Evolutionary conservation across 192 early-diverging fungal genomes (phyloP), one percentile per base, ranked within the genome.

Genomic region (Backusella macrospora): DNA sequence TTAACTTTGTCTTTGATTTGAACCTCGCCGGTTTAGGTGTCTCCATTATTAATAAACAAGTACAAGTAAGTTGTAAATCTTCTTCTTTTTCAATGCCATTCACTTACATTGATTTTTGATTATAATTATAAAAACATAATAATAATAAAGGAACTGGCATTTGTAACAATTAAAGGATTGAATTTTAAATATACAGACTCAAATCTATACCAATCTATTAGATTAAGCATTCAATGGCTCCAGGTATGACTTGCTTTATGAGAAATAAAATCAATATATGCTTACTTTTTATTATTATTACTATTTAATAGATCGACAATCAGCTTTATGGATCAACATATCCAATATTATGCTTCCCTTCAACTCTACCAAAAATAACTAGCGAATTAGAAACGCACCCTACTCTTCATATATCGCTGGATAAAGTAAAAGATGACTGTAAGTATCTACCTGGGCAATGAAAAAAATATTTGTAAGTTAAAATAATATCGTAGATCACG

Each of bases 341-440:
- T 65, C 93, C 93, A 0, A 96, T 96, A 40, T 85, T 96, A 14
- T 70, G 96, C 26, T 96, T 93, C 67, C 95, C 95, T n/a, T 91
- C 94, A 5, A 88, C 87, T 12, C 76, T 95, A 16, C 89, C 90
- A 6, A 90, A 91, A 52, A 81, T 40, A 12, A 82, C 80, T 15
- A 79, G 80, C 49, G 86, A 87, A 16, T 71, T 63, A 9, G 38
- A 46, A 21, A 72, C 71, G 14, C 78, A 81, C 14, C 87, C 87
- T 2, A 88, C 79, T 49, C 76, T 88, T 52, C 88, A 85, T 78
- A 79, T 80, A 23, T 90, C 93, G 0, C 74, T 92, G 0, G 92
- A 91, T 48, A 89, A 89, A 29, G 89, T 90, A 39, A 96, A 96
- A 79, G 94, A 94, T 75, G 82, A 82, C 26, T 90, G 75, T 77